Conservation (phyloP, 371 early-diverging fungal species). For the Sporodiniella umbellata region DNA sequence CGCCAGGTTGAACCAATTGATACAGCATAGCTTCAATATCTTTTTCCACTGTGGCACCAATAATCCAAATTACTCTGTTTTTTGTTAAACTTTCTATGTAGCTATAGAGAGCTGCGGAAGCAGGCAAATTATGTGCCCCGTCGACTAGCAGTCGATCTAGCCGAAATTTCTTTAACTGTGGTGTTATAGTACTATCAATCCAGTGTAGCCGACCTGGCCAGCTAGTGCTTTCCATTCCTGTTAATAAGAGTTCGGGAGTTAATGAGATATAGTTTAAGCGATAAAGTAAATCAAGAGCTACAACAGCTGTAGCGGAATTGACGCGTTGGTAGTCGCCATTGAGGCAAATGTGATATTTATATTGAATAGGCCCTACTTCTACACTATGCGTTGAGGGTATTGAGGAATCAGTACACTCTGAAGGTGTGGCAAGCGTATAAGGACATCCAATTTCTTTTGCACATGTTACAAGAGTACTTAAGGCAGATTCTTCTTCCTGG, state of each 20-base stretch:
- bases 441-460: slow-evolving; percentile 34
- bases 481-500: slow-evolving; percentile 40
- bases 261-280: slow-evolving; percentile 13
- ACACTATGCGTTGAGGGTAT: slow-evolving; percentile 3
- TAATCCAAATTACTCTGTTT: slow-evolving; percentile 67
- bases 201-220: slow-evolving; percentile 89
- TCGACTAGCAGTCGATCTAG: slow-evolving; percentile 62
- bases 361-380: slow-evolving; percentile 4
- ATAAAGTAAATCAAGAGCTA: slow-evolving; percentile 56
- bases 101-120: slow-evolving; percentile 57
- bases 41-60: slow-evolving; percentile 77
- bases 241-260: slow-evolving; percentile 43
- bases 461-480: slow-evolving; percentile 28
- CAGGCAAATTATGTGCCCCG: slow-evolving; percentile 88
- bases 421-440: slow-evolving; percentile 16
- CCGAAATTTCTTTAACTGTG: not conserved
- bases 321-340: slow-evolving; percentile 77
- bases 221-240: slow-evolving; percentile 56
- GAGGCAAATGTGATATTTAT: slow-evolving; percentile 54
- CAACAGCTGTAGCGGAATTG: slow-evolving; percentile 76
- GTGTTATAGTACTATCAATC: slow-evolving; percentile 23
- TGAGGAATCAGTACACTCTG: slow-evolving; percentile 8
- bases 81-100: slow-evolving; percentile 53
- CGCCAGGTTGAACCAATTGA: slow-evolving; percentile 50
- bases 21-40: slow-evolving; percentile 56